These are phyloP conservation scores for Penicillium sp. DNA, from an alignment of 2,329 filamentous ascomycete genomes.

Conservation along the genomic window DNA sequence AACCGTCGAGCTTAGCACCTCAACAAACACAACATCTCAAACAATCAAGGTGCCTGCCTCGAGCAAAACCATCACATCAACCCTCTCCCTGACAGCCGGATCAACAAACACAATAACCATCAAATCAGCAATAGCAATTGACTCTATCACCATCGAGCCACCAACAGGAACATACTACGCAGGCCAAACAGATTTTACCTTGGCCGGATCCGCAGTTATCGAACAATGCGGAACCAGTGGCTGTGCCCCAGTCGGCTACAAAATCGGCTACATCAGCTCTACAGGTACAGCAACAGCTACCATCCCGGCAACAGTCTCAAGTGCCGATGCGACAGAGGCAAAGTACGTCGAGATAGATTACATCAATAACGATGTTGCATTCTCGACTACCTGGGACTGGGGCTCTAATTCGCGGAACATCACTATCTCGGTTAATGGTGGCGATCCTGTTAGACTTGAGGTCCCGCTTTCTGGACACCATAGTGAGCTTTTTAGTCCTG, in stretches of 20 bases:
- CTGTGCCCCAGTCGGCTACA: conserved; percentile 48
- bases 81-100: neutral
- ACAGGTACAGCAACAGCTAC: conserved; percentile 35
- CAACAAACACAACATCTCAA: neutral
- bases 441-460: conserved; percentile 46
- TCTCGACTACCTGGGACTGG: conserved; percentile 44
- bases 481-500: conserved; percentile 41
- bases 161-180: neutral
- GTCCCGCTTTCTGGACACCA: conserved; percentile 47
- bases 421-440: conserved; percentile 51
- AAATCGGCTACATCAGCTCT: conserved; percentile 42
- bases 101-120: neutral
- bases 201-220: conserved; percentile 37
- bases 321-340: neutral
- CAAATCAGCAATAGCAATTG: neutral
- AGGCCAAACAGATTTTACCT: conserved; percentile 1
- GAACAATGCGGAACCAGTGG: conserved; percentile 38
- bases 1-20: neutral
- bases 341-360: conserved; percentile 52
- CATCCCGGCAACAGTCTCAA: conserved; percentile 31
- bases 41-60: neutral
- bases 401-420: conserved; percentile 54
- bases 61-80: neutral
- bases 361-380: conserved; percentile 55
- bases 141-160: neutral